Base-by-base conservation (phyloP, 768 basidiomycete genomes). In the Floccularia luteovirens region DNA sequence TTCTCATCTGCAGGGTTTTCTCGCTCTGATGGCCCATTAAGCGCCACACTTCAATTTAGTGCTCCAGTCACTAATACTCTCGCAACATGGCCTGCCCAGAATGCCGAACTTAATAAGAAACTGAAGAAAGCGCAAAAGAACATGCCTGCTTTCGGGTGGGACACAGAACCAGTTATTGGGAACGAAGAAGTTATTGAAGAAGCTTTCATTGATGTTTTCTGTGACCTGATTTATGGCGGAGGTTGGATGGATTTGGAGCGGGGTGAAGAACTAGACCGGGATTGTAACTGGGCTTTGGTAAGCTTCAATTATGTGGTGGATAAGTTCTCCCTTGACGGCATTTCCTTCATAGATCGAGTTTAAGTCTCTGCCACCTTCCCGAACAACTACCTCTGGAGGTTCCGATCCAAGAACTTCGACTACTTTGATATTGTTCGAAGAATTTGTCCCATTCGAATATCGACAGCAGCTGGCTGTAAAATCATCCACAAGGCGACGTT, bases 211-310 rank as follows among this genome's bases (percentile, higher is more conserved):
- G 90, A 87, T 43, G 85, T 87, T 12, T 90, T 88, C 52, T 86
- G 83, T 48, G 86, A 89, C 55, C 60, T 90, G 25, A 62, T 90
- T 4, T 88, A 82, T 47, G 91, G 79, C 37, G 81, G 75, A 51
- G 88, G 89, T 3, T 94, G 92, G 73, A 79, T 84, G 75, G 85
- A 91, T 47, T 59, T 74, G 3, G 82, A 88, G 50, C 60, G 79
- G 31, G 70, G 67, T 2, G 90, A 92, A 48, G 76, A 81, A 39
- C 64, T 79, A 2, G 89, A 90, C 55, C 69, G 85, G 47, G 89
- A 93, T 47, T 88, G 89, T 50, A 91, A 90, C 53, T 97, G 91
- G 91, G 89, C 84, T 14, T 49, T 97, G 67, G 92, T 93, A 53
- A 63, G 79, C 66, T 4, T 13, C 14, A 3, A 24, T 5, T 43